Base-by-base conservation (phyloP, 805 yeast species). In the Kregervanrija delftensis region DNA sequence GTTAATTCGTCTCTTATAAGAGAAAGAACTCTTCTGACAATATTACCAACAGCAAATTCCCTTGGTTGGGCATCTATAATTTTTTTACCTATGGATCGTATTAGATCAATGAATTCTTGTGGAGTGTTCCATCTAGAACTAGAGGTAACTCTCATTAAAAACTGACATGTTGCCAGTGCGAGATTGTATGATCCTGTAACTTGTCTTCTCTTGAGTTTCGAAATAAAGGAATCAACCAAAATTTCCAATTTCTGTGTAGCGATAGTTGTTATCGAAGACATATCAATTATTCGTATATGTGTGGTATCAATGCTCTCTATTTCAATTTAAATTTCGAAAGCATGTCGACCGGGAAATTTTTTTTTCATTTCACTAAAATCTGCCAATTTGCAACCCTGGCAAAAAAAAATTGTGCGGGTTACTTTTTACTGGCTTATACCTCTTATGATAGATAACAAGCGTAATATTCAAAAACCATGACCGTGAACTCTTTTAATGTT, bases 21-120 rank as follows among this genome's bases (percentile, higher is more conserved):
- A 1, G 95, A 89, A 51, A 93, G 69, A 1, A 91, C 90, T 59
- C 99, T 75, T 61, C 98, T 77, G 13, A 91, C 84, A 34, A 93
- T 83, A 61, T 93, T 93, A 9, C 98, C 98, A 44, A 90, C 79
- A 3, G 89, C 77, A 53, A 89, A 81, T 55, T 90, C 95, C 51
- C 87, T 76, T 8, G 98, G 97, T 58, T 86, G 93, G 3, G 97
- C 96, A 17, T 73, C 76, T 34, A 79, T 78, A 40, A 93, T 66
- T 31, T 74, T 66, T 35, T 69, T 68, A 8, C 98, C 99, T 14
- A 90, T 77, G 44, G 72, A 70, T 55, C 95, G 79, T 52, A 91
- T 79, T 47, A 84, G 79, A 13, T 64, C 65, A 28, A 91, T 81
- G 49, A 91, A 71, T 49, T 86, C 88, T 47, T 77, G 81, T 10